phyloP scores from a whole-genome alignment of 1,284 basidiomycete species.

The Wolfiporia cocos region DNA sequence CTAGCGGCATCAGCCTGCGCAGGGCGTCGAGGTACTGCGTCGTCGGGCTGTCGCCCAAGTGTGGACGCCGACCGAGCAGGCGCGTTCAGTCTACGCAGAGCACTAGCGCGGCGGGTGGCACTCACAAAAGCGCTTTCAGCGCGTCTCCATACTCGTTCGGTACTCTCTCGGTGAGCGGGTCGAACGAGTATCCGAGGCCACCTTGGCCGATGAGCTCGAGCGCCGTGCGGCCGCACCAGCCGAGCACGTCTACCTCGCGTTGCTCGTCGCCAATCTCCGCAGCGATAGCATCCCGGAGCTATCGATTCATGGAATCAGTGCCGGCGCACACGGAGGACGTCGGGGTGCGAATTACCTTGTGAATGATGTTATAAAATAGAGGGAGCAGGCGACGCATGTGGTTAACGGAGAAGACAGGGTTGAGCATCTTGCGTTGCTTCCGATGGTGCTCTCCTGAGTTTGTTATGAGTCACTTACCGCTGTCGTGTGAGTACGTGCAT shows the following conservation, averaged over 20 bases:
- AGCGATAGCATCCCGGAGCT: conserved; percentile 17
- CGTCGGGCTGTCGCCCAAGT: not conserved
- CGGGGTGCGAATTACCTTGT: conserved; percentile 16
- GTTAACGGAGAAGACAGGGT: too few relatives aligned
- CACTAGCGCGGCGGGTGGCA: too few relatives aligned
- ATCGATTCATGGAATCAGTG: not conserved
- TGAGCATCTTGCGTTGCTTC: too few relatives aligned
- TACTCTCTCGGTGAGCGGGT: conserved; percentile 19
- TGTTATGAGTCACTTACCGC: not conserved
- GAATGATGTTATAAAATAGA: too few relatives aligned
- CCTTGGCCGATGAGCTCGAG: conserved; percentile 31
- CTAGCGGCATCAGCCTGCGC: not conserved
- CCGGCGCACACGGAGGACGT: not conserved
- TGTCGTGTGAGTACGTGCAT: not conserved
- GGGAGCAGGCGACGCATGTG: conserved; percentile 20
- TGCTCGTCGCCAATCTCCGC: conserved; percentile 9
- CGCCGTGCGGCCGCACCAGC: conserved; percentile 27
- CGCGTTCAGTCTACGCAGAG: too few relatives aligned
- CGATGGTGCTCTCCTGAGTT: conserved; percentile 14
- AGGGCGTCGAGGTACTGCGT: not conserved
- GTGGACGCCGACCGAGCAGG: too few relatives aligned
- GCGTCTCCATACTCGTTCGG: conserved; percentile 20
- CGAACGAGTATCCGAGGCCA: conserved; percentile 30
- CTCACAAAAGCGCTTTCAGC: conserved; percentile 23
- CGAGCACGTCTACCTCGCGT: conserved; percentile 24